Conservation (phyloP, 2,329 filamentous ascomycete species). For the Volutella citrinella region DNA sequence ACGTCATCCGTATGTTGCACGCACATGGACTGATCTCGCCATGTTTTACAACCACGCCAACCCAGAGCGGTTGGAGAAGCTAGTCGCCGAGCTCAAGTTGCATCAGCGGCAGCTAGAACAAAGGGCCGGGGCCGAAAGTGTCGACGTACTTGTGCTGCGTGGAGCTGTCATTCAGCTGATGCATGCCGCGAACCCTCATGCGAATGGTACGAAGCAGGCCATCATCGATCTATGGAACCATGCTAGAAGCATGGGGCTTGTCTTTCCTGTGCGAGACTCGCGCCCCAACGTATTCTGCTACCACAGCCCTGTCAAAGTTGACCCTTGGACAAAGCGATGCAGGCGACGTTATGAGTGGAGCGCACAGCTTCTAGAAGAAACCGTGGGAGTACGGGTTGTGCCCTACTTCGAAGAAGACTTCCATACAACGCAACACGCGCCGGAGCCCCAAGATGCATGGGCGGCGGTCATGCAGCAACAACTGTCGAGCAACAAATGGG, state of each 20-base stretch:
- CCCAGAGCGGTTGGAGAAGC: conserved; percentile 34
- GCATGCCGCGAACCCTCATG: conserved; percentile 32
- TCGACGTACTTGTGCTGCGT: conserved; percentile 37
- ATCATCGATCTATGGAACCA: conserved; percentile 37
- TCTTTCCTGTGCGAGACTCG: conserved; percentile 35
- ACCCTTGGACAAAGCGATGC: conserved; percentile 43
- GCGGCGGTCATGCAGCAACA: conserved; percentile 31
- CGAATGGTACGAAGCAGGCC: conserved; percentile 33
- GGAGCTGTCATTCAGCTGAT: conserved; percentile 40
- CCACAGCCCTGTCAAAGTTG: conserved; percentile 41
- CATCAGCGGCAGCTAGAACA: conserved; percentile 36
- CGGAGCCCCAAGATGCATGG: conserved; percentile 36
- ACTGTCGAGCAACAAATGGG: conserved; percentile 24
- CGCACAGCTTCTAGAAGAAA: conserved; percentile 35
- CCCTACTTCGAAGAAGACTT: conserved; percentile 45
- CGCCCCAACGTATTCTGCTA: conserved; percentile 40
- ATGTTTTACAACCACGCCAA: conserved; percentile 38
- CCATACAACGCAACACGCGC: conserved; percentile 37
- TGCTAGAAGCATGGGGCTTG: conserved; percentile 32
- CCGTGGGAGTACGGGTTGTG: conserved; percentile 35
- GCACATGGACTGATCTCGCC: conserved; percentile 41
- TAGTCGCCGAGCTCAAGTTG: conserved; percentile 35
- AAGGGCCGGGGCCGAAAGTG: conserved; percentile 28
- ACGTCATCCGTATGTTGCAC: conserved; percentile 41
- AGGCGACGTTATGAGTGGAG: conserved; percentile 38